These are phyloP conservation scores for Gonium pectorale DNA, from an alignment of 139 green algal species.

Conservation along the genomic window DNA sequence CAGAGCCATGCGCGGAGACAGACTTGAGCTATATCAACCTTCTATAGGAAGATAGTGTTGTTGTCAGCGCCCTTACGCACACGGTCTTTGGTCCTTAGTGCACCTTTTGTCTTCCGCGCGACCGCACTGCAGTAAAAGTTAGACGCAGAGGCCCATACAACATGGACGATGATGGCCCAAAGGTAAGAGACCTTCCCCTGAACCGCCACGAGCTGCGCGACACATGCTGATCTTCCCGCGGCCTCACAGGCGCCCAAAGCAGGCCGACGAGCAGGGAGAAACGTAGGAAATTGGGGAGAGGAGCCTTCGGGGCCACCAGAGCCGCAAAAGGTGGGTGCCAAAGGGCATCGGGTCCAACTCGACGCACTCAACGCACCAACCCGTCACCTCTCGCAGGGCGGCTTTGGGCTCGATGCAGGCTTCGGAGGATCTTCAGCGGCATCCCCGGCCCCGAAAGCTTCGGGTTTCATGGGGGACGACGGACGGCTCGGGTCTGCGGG, in stretches of 20 bases:
- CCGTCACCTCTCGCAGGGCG: neutral
- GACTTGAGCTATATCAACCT: too few species aligned
- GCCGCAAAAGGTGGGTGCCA: neutral
- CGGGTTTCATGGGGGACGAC: neutral
- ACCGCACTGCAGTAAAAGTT: too few species aligned
- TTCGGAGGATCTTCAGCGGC: neutral
- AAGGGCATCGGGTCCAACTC: too few species aligned
- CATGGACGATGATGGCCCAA: constrained; percentile 20
- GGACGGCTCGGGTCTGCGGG: neutral
- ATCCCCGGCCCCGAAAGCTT: neutral
- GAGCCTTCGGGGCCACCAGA: constrained; percentile 16
- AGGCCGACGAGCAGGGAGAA: constrained; percentile 1
- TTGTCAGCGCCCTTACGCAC: too few species aligned
- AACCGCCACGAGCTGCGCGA: too few species aligned
- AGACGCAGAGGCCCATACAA: too few species aligned
- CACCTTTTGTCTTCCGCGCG: too few species aligned
- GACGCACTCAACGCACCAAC: neutral
- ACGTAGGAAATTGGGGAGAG: constrained; percentile 30
- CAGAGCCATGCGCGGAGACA: too few species aligned
- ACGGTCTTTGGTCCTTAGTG: too few species aligned
- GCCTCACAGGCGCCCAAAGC: constrained; percentile 21
- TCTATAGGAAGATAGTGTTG: too few species aligned
- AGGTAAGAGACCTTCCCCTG: neutral
- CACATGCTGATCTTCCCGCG: neutral
- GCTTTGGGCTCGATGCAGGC: constrained; percentile 21